Evolutionary conservation across 495 filamentous ascomycete species (phyloP).

Genomic region (Jackrogersella minutella): DNA sequence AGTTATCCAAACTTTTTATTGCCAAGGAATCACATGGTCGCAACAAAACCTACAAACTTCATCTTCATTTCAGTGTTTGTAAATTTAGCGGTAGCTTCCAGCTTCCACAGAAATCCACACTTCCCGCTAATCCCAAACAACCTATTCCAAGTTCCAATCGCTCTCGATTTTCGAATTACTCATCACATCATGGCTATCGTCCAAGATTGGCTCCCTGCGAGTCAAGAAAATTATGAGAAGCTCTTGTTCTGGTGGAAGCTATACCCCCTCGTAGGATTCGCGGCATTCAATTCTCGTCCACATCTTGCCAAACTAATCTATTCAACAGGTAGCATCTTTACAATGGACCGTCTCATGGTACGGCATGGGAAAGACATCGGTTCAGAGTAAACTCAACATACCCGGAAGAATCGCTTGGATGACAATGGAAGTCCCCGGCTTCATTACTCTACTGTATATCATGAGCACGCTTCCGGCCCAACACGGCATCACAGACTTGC

Average conservation of each 20-base stretch:
- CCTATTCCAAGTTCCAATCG: not conserved
- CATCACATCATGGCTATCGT: constrained; percentile 49
- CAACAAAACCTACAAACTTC: too few species aligned
- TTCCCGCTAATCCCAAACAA: not conserved
- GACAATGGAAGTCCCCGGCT: constrained; percentile 83
- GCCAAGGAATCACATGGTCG: too few species aligned
- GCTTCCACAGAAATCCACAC: too few species aligned
- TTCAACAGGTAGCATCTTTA: constrained; percentile 59
- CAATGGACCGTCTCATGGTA: constrained; percentile 74
- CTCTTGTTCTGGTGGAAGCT: constrained; percentile 62
- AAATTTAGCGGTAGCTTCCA: too few species aligned
- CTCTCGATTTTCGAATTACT: too few species aligned
- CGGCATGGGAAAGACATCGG: constrained; percentile 86
- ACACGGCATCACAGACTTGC: constrained; percentile 60
- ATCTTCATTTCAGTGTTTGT: too few species aligned
- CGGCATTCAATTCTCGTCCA: not conserved
- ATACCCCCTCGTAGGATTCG: constrained; percentile 50
- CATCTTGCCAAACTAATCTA: constrained; percentile 7
- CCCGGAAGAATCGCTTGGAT: constrained; percentile 90
- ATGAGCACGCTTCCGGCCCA: constrained; percentile 70
- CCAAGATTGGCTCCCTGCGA: constrained; percentile 60
- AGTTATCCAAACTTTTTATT: too few species aligned
- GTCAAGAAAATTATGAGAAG: constrained; percentile 58
- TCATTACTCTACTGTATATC: constrained; percentile 78
- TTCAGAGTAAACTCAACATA: constrained; percentile 74